These are phyloP conservation scores for Talaromyces sp. DNA, from an alignment of 2,329 filamentous ascomycete genomes.

Conservation along the genomic window DNA sequence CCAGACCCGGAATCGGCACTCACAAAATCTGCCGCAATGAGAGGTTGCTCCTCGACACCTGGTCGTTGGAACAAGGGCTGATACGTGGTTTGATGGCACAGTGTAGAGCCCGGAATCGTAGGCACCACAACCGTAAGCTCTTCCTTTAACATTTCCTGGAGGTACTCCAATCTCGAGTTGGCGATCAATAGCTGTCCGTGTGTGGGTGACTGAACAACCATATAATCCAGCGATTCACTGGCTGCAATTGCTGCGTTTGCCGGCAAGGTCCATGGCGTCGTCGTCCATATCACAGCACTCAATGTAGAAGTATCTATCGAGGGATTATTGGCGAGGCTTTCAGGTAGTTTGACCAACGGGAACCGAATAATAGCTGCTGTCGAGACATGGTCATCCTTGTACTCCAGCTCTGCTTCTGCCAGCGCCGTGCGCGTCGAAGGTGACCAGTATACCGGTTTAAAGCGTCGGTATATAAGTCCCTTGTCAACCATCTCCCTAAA, in stretches of 20 bases:
- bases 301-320: constrained; percentile 49
- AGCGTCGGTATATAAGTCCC: constrained; percentile 57
- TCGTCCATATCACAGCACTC: constrained; percentile 94
- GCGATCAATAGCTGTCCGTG: constrained; percentile 67
- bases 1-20: constrained; percentile 87
- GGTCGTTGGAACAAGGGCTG: constrained; percentile 63
- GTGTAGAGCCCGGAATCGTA: constrained; percentile 59
- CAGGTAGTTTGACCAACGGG: constrained; percentile 53
- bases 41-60: constrained; percentile 55
- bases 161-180: constrained; percentile 61
- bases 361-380: constrained; percentile 68
- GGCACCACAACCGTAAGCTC: constrained; percentile 49
- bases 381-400: constrained; percentile 58
- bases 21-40: constrained; percentile 85
- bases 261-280: constrained; percentile 94
- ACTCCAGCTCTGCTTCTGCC: constrained; percentile 62
- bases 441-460: constrained; percentile 64
- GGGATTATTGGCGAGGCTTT: constrained; percentile 38
- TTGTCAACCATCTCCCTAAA: constrained; percentile 60
- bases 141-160: constrained; percentile 48
- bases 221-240: constrained; percentile 69
- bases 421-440: constrained; percentile 61
- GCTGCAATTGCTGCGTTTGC: constrained; percentile 89
- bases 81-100: constrained; percentile 63
- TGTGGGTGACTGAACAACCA: constrained; percentile 54